Percentiles rank a stretch among this genome's conserved stretches.
phyloP scores from a whole-genome alignment of 305 asterid genomes.

The Rubia tinctorum region DNA sequence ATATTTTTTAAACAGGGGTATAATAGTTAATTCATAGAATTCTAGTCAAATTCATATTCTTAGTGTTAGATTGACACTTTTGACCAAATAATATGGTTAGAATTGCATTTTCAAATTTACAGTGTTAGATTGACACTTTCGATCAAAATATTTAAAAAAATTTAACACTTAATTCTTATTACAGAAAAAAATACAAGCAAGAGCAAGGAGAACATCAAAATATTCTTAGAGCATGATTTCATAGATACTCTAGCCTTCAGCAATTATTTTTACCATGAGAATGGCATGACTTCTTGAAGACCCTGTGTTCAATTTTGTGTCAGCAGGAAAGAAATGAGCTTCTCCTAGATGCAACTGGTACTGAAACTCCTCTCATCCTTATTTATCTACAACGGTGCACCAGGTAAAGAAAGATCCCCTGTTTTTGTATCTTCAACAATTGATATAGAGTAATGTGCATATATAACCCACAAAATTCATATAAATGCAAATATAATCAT shows the following conservation, averaged over 20 bases:
- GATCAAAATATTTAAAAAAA: too few species aligned
- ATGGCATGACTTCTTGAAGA: slow-evolving; percentile 97
- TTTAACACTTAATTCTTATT: too few species aligned
- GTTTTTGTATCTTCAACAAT: slow-evolving; percentile 75
- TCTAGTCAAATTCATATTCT: too few species aligned
- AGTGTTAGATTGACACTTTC: too few species aligned
- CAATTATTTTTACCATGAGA: slow-evolving; percentile 58
- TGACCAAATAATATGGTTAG: too few species aligned
- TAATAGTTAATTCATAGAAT: too few species aligned
- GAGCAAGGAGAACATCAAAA: slow-evolving; percentile 7
- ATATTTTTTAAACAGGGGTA: too few species aligned
- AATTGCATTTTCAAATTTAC: too few species aligned
- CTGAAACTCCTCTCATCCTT: slow-evolving; percentile 66
- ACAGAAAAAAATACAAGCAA: slow-evolving; percentile 8
- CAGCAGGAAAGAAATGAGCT: slow-evolving; percentile 85
- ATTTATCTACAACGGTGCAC: slow-evolving; percentile 68
- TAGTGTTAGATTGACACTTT: too few species aligned
- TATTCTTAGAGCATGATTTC: background rate
- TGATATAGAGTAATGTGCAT: too few species aligned
- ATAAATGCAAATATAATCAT: too few species aligned
- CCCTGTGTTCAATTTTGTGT: slow-evolving; percentile 86
- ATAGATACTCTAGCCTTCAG: background rate
- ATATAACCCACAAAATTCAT: too few species aligned
- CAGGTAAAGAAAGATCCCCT: slow-evolving; percentile 90
- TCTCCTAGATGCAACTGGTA: slow-evolving; percentile 73